Conservation (phyloP, 139 green algal genomes). For the Mychonastes homosphaera region DNA sequence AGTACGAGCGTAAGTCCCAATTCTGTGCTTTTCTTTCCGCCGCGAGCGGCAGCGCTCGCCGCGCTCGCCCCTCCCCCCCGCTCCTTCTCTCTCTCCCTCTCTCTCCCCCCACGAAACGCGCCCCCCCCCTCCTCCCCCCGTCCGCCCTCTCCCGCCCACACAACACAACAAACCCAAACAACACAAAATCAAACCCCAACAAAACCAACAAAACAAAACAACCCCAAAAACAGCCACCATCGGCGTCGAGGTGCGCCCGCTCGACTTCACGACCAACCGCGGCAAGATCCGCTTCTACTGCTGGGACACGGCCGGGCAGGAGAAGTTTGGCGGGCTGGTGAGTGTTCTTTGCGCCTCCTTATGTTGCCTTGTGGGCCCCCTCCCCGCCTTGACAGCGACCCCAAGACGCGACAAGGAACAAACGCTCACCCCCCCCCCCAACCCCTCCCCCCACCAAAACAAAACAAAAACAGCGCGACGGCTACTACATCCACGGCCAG, state of each 20-base stretch:
- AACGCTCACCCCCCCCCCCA: too few species aligned
- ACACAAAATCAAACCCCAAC: too few species aligned
- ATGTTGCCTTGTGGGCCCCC: too few species aligned
- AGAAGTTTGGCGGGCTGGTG: constrained; percentile 97
- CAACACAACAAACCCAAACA: too few species aligned
- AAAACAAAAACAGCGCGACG: too few species aligned
- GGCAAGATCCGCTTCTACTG: constrained; percentile 97
- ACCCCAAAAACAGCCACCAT: constrained; percentile 98
- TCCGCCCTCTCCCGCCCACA: too few species aligned
- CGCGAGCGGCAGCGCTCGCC: neutral
- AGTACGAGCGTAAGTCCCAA: constrained; percentile 83
- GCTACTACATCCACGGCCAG: constrained; percentile 98
- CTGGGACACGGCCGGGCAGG: constrained; percentile 98
- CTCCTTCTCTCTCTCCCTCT: neutral
- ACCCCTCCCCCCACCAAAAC: too few species aligned
- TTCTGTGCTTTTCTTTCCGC: too few species aligned
- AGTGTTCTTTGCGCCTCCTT: too few species aligned
- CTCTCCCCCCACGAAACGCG: neutral
- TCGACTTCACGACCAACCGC: constrained; percentile 98
- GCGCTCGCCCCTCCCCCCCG: neutral
- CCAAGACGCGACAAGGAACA: too few species aligned
- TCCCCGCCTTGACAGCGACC: too few species aligned
- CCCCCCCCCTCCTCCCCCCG: constrained; percentile 1
- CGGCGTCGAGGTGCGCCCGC: constrained; percentile 95
- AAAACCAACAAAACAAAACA: too few species aligned